Percentiles rank a stretch among this genome's conserved stretches.
Conservation (phyloP, 179 eudicot species). For the Sideroxylon spinosum region DNA sequence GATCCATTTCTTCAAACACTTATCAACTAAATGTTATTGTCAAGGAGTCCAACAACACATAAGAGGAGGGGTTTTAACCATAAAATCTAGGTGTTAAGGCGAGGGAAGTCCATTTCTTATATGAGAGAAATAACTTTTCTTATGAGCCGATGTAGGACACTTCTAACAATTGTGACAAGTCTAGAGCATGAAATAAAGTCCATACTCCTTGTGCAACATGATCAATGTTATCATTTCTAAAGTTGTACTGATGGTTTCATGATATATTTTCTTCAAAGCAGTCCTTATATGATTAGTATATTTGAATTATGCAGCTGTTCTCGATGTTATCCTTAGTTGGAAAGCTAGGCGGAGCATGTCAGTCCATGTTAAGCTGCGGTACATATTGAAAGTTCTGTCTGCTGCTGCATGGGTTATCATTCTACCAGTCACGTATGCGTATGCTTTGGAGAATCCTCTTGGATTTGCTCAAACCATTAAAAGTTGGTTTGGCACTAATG, state of each 20-base stretch:
- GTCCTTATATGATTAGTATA: neutral
- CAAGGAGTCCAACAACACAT: too few relatives aligned
- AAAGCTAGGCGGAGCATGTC: constrained; percentile 82
- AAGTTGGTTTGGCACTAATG: constrained; percentile 74
- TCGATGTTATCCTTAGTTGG: constrained; percentile 83
- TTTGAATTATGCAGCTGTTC: constrained; percentile 52
- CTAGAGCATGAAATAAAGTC: neutral
- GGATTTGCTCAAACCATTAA: constrained; percentile 84
- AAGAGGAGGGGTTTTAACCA: too few relatives aligned
- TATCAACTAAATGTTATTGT: too few relatives aligned
- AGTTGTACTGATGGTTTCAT: neutral
- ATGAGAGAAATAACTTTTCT: too few relatives aligned
- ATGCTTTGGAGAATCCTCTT: constrained; percentile 67
- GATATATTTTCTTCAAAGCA: too few relatives aligned
- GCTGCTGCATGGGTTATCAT: constrained; percentile 91
- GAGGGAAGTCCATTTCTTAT: too few relatives aligned
- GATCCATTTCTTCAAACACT: neutral
- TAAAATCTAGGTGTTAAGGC: too few relatives aligned
- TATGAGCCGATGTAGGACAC: too few relatives aligned
- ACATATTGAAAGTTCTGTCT: constrained; percentile 67
- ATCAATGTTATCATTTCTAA: neutral
- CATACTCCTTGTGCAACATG: neutral
- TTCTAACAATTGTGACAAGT: neutral
- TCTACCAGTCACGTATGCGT: constrained; percentile 86
- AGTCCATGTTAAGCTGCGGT: constrained; percentile 78